Conservation (phyloP, 805 yeast genomes). For the Schwanniomyces vanrijiae region DNA sequence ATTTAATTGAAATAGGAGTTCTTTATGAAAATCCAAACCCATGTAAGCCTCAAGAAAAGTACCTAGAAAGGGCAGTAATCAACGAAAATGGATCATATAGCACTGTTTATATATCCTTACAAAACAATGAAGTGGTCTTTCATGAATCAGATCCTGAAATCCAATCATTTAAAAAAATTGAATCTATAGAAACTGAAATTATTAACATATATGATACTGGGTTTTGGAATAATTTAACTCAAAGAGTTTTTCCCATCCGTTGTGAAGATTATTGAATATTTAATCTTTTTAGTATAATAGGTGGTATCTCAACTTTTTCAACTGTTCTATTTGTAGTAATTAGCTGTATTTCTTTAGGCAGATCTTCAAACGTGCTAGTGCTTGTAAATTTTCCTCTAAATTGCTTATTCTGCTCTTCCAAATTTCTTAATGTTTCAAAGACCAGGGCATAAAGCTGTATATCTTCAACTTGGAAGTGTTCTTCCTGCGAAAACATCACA, state of each 20-base stretch:
- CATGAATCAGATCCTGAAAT: slow-evolving; percentile 8
- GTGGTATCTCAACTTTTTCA: slow-evolving; percentile 11
- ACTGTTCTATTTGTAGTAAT: slow-evolving; percentile 1
- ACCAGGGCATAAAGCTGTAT: background rate
- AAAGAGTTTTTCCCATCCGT: slow-evolving; percentile 20
- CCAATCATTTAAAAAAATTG: slow-evolving; percentile 16
- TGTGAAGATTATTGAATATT: slow-evolving; percentile 3
- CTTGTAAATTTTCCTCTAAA: slow-evolving; percentile 10
- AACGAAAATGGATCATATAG: slow-evolving; percentile 10
- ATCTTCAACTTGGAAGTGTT: slow-evolving; percentile 6
- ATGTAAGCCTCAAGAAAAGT: slow-evolving; percentile 10
- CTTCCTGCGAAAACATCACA: slow-evolving; percentile 9
- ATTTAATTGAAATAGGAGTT: slow-evolving; percentile 30
- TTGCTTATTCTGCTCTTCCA: slow-evolving; percentile 7
- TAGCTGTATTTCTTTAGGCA: background rate
- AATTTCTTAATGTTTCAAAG: slow-evolving; percentile 1
- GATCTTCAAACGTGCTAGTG: background rate
- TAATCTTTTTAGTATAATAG: slow-evolving; percentile 14
- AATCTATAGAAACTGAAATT: slow-evolving; percentile 29
- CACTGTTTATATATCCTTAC: slow-evolving; percentile 28
- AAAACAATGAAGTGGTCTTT: slow-evolving; percentile 21
- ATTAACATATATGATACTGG: slow-evolving; percentile 52
- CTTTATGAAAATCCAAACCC: slow-evolving; percentile 22
- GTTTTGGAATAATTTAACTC: slow-evolving; percentile 39
- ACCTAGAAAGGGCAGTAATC: slow-evolving; percentile 22